Conservation (phyloP, 163 green algal genomes). For the Chlamydomonas reinhardtii region DNA sequence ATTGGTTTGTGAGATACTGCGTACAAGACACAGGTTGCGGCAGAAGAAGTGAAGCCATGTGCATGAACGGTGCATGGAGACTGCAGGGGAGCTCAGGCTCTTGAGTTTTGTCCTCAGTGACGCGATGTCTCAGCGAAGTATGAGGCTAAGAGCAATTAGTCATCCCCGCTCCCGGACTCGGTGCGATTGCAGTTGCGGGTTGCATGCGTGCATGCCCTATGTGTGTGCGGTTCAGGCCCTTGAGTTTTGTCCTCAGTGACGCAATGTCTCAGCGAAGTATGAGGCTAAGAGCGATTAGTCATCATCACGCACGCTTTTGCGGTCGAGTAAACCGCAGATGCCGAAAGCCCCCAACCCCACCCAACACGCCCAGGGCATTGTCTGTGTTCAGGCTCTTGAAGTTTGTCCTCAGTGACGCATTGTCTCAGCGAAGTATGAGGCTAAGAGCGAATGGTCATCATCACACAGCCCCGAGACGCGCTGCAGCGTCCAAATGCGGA, state of each 20-base stretch:
- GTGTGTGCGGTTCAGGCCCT: neutral
- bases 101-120: neutral
- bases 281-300: neutral
- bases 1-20: too few relatives aligned
- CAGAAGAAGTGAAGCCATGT: too few relatives aligned
- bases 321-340: too few relatives aligned
- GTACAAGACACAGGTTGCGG: neutral
- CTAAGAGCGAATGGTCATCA: conserved; percentile 39
- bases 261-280: conserved; percentile 9
- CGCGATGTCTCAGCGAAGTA: neutral
- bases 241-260: conserved; percentile 5
- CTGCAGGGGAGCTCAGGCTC: neutral
- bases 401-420: conserved; percentile 41
- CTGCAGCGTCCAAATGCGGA: too few relatives aligned
- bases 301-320: neutral
- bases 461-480: neutral
- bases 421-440: conserved; percentile 53
- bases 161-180: neutral
- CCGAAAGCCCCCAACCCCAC: too few relatives aligned
- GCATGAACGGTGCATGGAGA: neutral
- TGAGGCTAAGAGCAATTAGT: neutral
- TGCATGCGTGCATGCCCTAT: neutral
- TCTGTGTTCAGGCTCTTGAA: conserved; percentile 39
- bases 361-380: too few relatives aligned
- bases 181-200: neutral